Conservation (phyloP, 257 asterid species). For the Plantago major region DNA sequence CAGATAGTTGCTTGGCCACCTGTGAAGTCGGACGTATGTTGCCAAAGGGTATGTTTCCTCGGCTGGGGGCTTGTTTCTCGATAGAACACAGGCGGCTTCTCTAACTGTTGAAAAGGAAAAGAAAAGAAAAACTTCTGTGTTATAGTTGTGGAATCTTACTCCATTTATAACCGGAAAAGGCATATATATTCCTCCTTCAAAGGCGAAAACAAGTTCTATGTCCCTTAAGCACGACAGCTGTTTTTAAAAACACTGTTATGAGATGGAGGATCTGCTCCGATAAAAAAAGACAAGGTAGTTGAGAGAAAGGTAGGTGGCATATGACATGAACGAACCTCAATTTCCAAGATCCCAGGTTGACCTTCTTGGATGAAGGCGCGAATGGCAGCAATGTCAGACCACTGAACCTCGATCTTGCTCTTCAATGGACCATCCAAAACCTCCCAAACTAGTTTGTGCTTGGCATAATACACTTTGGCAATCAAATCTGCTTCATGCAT, state of each 20-base stretch:
- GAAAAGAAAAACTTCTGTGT: background rate
- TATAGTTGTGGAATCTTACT: background rate
- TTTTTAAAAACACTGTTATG: background rate
- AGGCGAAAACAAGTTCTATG: too few species aligned
- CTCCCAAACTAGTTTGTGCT: conserved; percentile 74
- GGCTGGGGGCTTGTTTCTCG: conserved; percentile 66
- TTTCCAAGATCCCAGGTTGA: conserved; percentile 38
- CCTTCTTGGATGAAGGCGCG: conserved; percentile 28
- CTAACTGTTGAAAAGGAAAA: conserved; percentile 35
- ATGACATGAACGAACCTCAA: conserved; percentile 43
- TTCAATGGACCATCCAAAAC: conserved; percentile 57
- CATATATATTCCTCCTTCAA: too few species aligned
- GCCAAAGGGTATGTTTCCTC: conserved; percentile 72
- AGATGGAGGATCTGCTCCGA: background rate
- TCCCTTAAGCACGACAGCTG: too few species aligned
- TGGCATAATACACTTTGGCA: conserved; percentile 57
- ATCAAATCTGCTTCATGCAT: conserved; percentile 56
- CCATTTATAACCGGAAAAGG: too few species aligned
- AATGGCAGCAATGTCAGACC: conserved; percentile 62
- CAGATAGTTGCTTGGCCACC: conserved; percentile 61
- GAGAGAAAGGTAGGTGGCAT: background rate
- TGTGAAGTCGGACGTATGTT: conserved; percentile 53
- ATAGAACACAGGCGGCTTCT: conserved; percentile 46
- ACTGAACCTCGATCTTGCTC: conserved; percentile 68
- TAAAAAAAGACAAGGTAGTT: background rate